phyloP scores from a whole-genome alignment of 139 green algal genomes.

The Chlamydomonas sphaeroides region DNA sequence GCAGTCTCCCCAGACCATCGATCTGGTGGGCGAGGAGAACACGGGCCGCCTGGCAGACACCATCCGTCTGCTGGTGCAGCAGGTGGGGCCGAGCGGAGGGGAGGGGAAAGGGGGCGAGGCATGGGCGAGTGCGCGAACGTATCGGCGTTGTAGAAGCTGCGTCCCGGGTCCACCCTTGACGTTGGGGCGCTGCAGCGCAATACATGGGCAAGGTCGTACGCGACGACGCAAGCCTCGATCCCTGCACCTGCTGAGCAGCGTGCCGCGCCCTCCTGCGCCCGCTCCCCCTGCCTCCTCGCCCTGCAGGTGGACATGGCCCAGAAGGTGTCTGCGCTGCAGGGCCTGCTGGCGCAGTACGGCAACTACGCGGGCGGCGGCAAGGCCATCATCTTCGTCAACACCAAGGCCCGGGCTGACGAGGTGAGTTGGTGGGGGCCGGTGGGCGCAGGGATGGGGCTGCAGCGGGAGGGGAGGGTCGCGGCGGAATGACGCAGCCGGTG shows the following conservation, averaged over 20 bases:
- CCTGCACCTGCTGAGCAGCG: no score
- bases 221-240: neutral
- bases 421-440: no score
- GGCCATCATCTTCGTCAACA: conserved; percentile 97
- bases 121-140: no score
- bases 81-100: no score
- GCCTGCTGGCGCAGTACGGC: conserved; percentile 75
- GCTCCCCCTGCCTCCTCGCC: neutral
- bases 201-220: neutral
- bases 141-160: no score
- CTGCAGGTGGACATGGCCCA: conserved; percentile 47
- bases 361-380: conserved; percentile 67
- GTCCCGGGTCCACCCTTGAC: no score
- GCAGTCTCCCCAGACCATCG: conserved; percentile 85
- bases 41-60: conserved; percentile 83
- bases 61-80: conserved; percentile 67
- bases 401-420: conserved; percentile 89
- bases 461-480: no score
- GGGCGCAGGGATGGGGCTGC: no score
- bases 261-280: no score
- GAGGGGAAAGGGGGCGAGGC: no score
- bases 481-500: no score
- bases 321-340: conserved; percentile 80
- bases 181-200: no score
- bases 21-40: conserved; percentile 91